Evolutionary conservation across 495 filamentous ascomycete genomes (phyloP).

Genomic region (Recurvomyces mirabilis): DNA sequence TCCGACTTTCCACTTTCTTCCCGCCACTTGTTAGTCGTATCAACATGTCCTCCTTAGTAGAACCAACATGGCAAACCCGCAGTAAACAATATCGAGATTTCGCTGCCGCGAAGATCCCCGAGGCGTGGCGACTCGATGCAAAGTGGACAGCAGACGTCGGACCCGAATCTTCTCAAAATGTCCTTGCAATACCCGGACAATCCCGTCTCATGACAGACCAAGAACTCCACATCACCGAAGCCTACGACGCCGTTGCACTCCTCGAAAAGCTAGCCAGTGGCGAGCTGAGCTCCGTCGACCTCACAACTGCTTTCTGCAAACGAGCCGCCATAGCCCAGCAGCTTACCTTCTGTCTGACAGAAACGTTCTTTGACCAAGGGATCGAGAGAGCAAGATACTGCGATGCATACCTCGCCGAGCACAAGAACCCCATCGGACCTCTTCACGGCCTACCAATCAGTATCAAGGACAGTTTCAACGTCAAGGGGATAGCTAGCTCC

Average conservation of each 20-base stretch:
- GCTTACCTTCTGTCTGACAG: conserved; percentile 34
- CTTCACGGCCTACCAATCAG: conserved; percentile 36
- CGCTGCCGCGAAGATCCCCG: conserved; percentile 4
- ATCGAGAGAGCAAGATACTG: conserved; percentile 27
- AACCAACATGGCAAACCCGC: conserved; percentile 1
- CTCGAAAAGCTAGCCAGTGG: conserved; percentile 27
- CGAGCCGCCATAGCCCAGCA: conserved; percentile 34
- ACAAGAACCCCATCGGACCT: conserved; percentile 28
- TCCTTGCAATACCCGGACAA: not conserved
- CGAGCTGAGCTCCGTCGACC: conserved; percentile 33
- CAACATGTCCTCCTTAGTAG: too few species aligned
- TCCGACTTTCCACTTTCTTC: too few species aligned
- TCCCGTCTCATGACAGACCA: conserved; percentile 23
- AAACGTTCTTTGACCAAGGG: conserved; percentile 32
- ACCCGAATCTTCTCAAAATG: not conserved
- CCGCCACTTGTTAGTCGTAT: too few species aligned
- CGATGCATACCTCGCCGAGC: conserved; percentile 25
- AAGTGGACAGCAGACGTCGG: not conserved
- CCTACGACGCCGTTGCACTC: conserved; percentile 38
- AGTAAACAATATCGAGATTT: not conserved
- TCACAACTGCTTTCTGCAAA: conserved; percentile 48
- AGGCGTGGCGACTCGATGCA: conserved; percentile 1
- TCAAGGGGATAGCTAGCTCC: conserved; percentile 21
- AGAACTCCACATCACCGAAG: conserved; percentile 44
- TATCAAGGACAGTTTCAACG: conserved; percentile 33